Percentiles rank a stretch among this genome's conserved stretches.
phyloP scores from a whole-genome alignment of 352 stramenopile genomes.

The Pythium aphanidermatum region DNA sequence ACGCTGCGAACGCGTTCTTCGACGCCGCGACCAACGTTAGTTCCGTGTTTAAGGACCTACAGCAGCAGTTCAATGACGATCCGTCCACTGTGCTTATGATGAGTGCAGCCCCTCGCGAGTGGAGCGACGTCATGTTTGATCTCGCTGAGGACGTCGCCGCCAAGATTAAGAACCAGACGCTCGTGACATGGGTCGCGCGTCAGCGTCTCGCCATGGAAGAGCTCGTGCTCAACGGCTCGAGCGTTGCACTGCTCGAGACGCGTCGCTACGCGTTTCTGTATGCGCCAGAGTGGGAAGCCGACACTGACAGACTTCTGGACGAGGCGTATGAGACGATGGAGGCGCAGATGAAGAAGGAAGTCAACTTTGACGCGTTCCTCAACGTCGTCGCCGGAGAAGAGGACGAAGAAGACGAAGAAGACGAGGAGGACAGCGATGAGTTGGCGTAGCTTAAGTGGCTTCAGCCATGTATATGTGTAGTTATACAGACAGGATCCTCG shows the following conservation, averaged over 20 bases:
- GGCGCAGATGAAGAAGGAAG: too few relatives aligned
- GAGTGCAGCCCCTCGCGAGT: background rate
- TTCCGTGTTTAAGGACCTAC: background rate
- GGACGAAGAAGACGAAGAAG: too few relatives aligned
- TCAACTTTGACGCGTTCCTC: too few relatives aligned
- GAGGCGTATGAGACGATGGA: too few relatives aligned
- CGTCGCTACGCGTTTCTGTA: background rate
- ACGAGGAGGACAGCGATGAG: too few relatives aligned
- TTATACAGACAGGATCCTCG: too few relatives aligned
- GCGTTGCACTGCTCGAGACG: background rate
- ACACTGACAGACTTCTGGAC: background rate
- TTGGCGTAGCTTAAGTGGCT: too few relatives aligned
- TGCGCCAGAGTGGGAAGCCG: background rate
- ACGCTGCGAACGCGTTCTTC: too few relatives aligned
- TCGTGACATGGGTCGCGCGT: background rate
- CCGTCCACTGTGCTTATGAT: background rate
- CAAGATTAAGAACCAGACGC: background rate
- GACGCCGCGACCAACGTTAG: background rate
- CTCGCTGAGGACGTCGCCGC: background rate
- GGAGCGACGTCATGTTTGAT: constrained; percentile 1
- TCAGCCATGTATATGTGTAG: too few relatives aligned
- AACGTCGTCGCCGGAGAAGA: too few relatives aligned
- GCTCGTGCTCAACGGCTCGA: background rate
- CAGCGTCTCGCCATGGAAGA: background rate
- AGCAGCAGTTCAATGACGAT: background rate